Conservation (phyloP, 1,284 basidiomycete species). For the Pyrrhoderma noxium region DNA sequence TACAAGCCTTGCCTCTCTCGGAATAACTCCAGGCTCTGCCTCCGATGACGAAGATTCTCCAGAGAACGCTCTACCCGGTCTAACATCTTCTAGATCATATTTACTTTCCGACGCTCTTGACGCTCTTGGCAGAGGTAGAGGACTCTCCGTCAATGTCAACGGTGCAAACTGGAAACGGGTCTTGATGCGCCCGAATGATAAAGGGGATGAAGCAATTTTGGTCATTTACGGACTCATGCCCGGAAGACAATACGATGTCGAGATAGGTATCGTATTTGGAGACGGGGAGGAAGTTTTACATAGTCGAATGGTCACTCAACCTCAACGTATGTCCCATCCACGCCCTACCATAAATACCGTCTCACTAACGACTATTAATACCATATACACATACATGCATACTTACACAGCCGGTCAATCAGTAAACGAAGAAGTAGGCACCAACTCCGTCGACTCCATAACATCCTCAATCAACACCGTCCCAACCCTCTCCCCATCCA, state of each 20-base stretch:
- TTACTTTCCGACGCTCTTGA: conserved; percentile 59
- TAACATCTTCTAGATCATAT: conserved; percentile 25
- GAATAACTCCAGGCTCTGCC: conserved; percentile 34
- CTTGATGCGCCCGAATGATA: conserved; percentile 68
- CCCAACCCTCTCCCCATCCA: conserved; percentile 3
- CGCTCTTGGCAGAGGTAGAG: too few species aligned
- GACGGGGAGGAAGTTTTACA: conserved; percentile 38
- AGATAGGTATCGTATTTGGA: conserved; percentile 61
- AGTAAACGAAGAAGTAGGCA: background rate
- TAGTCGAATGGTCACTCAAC: conserved; percentile 51
- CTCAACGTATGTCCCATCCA: conserved; percentile 12
- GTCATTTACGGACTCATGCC: conserved; percentile 77
- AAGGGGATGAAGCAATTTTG: conserved; percentile 70
- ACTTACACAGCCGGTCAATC: background rate
- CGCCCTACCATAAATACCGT: background rate
- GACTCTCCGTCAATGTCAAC: conserved; percentile 71
- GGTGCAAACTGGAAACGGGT: conserved; percentile 67
- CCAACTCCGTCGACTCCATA: conserved; percentile 9
- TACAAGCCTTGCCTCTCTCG: conserved; percentile 37
- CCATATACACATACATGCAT: background rate
- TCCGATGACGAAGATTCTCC: conserved; percentile 35
- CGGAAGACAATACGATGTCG: conserved; percentile 72
- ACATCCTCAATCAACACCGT: conserved; percentile 7
- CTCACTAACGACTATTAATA: background rate
- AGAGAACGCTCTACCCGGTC: conserved; percentile 25